Evolutionary conservation across 129 eudicot genomes (phyloP).

Genomic region (Pulicaria dysenterica): DNA sequence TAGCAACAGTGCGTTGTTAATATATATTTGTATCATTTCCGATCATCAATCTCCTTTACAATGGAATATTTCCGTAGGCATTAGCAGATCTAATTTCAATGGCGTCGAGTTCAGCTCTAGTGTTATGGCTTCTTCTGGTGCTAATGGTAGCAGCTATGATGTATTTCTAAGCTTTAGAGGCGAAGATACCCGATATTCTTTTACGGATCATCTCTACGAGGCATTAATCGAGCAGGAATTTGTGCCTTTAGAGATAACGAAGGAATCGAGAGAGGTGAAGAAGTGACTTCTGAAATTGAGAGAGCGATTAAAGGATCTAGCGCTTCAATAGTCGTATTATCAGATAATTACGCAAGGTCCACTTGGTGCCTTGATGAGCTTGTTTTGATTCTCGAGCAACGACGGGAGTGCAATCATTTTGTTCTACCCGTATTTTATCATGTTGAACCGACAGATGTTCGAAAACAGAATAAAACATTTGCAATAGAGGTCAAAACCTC

Average conservation of each 20-base stretch:
- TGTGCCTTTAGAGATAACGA: too few relatives aligned
- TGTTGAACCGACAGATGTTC: slow-evolving; percentile 13
- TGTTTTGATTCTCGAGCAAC: slow-evolving; percentile 19
- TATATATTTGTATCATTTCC: too few relatives aligned
- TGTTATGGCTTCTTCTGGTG: not conserved
- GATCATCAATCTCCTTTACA: too few relatives aligned
- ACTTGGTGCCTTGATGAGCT: slow-evolving; percentile 37
- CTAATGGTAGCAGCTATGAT: too few relatives aligned
- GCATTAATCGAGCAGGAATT: too few relatives aligned
- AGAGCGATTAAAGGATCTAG: not conserved
- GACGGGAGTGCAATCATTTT: not conserved
- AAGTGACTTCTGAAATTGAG: too few relatives aligned
- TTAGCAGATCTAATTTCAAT: not conserved
- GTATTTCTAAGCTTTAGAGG: too few relatives aligned
- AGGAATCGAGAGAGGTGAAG: too few relatives aligned
- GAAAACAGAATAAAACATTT: not conserved
- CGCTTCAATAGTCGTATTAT: slow-evolving; percentile 24
- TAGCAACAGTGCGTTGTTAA: too few relatives aligned
- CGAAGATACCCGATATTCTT: too few relatives aligned
- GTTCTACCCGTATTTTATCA: slow-evolving; percentile 30
- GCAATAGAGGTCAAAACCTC: not conserved
- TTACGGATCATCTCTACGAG: too few relatives aligned
- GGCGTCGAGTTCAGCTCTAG: not conserved
- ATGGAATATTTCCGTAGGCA: too few relatives aligned
- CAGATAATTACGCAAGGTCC: slow-evolving; percentile 24